Evolutionary conservation across 768 basidiomycete genomes (phyloP).

Genomic region (Lanmaoa rubissima): DNA sequence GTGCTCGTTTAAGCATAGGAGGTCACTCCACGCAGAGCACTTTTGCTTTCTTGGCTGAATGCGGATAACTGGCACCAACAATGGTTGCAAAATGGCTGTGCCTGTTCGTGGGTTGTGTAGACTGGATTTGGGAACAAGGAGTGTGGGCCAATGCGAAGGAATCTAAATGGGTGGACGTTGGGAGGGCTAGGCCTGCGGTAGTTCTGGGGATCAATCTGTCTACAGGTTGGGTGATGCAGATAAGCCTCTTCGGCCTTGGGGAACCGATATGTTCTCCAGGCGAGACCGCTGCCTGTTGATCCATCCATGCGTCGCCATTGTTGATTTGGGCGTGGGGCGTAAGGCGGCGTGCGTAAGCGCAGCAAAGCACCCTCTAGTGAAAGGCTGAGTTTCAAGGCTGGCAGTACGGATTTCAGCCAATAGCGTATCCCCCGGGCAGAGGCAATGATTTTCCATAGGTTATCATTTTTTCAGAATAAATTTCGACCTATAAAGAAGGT

Average conservation of each 20-base stretch:
- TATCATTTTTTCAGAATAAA: too few species aligned
- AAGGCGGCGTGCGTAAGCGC: neutral
- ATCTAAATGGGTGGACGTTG: neutral
- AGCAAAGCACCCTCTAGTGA: neutral
- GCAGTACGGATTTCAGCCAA: neutral
- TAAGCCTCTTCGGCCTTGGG: neutral
- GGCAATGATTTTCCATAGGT: too few species aligned
- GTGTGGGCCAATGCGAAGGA: neutral
- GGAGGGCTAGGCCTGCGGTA: neutral
- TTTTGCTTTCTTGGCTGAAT: constrained; percentile 13
- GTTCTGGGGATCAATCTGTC: too few species aligned
- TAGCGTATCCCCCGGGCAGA: neutral
- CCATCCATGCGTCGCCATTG: neutral
- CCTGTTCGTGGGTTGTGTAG: neutral
- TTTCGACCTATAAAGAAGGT: too few species aligned
- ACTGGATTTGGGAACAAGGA: constrained; percentile 4
- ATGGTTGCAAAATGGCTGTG: constrained; percentile 1
- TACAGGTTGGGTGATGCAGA: neutral
- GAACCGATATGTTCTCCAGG: neutral
- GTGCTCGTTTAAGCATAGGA: constrained; percentile 1
- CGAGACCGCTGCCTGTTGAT: too few species aligned
- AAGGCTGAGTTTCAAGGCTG: neutral
- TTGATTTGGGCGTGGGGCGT: neutral
- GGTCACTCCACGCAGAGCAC: constrained; percentile 7
- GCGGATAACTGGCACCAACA: neutral